These are phyloP conservation scores for Pyrenophora seminiperda DNA, from an alignment of 2,329 filamentous ascomycete genomes.

Conservation along the genomic window DNA sequence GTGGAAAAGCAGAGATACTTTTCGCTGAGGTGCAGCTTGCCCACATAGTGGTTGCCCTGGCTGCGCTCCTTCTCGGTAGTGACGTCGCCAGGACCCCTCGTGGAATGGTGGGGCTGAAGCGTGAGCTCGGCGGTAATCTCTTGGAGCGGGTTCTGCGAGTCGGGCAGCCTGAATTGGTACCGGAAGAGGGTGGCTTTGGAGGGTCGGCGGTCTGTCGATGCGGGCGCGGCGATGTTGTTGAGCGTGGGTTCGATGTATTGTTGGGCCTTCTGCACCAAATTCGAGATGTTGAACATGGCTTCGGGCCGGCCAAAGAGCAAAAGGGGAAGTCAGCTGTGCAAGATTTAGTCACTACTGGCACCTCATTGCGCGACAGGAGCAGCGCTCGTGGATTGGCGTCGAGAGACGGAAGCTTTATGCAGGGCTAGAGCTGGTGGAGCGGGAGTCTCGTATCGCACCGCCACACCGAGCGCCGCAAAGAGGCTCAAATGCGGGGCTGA, in stretches of 20 bases:
- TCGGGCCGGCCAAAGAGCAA: conserved; percentile 21
- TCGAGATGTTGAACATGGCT: conserved; percentile 63
- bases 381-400: conserved; percentile 21
- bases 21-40: conserved; percentile 92
- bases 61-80: conserved; percentile 66
- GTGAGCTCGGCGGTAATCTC: conserved; percentile 97
- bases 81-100: conserved; percentile 51
- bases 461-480: conserved; percentile 15
- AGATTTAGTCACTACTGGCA: conserved; percentile 13
- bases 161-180: conserved; percentile 92
- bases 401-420: conserved; percentile 19
- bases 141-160: conserved; percentile 88
- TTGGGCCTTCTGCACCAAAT: conserved; percentile 93
- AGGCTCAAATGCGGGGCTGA: conserved; percentile 13
- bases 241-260: conserved; percentile 90
- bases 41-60: conserved; percentile 84
- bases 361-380: conserved; percentile 37
- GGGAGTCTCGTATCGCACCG: conserved; percentile 15
- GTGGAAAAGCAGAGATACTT: conserved; percentile 97
- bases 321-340: conserved; percentile 20
- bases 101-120: conserved; percentile 69
- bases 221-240: conserved; percentile 65
- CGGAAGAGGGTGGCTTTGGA: conserved; percentile 94
- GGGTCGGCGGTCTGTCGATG: conserved; percentile 74
- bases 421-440: conserved; percentile 14